These are phyloP conservation scores for Cudoniella acicularis DNA, from an alignment of 495 filamentous ascomycete species.

Conservation along the genomic window DNA sequence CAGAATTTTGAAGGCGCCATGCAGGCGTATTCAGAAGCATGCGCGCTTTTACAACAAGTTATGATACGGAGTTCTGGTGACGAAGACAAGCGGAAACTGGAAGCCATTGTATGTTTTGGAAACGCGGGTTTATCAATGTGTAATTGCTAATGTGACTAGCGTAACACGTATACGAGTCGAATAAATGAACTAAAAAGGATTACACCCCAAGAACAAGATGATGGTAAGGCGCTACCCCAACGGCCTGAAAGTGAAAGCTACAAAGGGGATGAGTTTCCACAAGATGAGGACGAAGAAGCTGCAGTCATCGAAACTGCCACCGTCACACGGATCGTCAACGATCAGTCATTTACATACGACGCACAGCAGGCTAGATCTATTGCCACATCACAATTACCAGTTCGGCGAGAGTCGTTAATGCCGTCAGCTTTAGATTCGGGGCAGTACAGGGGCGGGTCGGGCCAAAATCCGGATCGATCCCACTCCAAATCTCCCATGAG, in stretches of 20 bases:
- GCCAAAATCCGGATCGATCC: constrained; percentile 37
- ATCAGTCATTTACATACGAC: constrained; percentile 21
- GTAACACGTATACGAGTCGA: constrained; percentile 82
- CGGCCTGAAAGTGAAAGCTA: constrained; percentile 72
- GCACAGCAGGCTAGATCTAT: constrained; percentile 31
- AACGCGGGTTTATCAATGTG: neutral
- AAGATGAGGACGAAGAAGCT: constrained; percentile 44
- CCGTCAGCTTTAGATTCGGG: constrained; percentile 23
- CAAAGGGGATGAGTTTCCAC: constrained; percentile 45
- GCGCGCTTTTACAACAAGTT: constrained; percentile 78
- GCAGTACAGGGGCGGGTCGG: constrained; percentile 21
- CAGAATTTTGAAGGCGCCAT: constrained; percentile 92
- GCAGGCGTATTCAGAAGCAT: constrained; percentile 87
- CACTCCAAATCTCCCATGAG: constrained; percentile 44
- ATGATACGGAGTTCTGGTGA: constrained; percentile 75
- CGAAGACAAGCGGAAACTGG: constrained; percentile 81
- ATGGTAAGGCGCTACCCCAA: constrained; percentile 71
- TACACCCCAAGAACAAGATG: constrained; percentile 51
- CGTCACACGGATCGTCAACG: constrained; percentile 36
- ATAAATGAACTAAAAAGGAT: constrained; percentile 78
- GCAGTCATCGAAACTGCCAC: constrained; percentile 43
- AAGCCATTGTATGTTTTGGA: constrained; percentile 72
- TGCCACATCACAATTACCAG: constrained; percentile 29
- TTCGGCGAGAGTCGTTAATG: constrained; percentile 28
- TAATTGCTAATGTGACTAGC: constrained; percentile 42